Base-by-base conservation (phyloP, 352 stramenopile genomes). In the Globisporangium parvum region DNA sequence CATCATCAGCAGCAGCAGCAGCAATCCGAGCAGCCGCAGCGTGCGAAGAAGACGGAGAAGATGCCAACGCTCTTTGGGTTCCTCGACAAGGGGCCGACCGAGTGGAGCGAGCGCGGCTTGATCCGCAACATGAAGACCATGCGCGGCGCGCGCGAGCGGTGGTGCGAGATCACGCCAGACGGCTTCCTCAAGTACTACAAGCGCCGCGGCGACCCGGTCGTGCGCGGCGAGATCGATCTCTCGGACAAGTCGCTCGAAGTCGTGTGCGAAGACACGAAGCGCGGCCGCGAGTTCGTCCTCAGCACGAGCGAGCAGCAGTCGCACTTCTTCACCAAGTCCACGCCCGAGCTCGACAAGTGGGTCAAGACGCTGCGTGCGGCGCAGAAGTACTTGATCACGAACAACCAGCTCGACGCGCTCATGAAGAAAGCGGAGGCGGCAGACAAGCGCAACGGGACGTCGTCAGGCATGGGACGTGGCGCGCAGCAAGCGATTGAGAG, bases 111-210 rank as follows among this genome's bases (percentile, higher is more conserved):
- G 40, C 71, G 72, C 31, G 81, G 81, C 0, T 58, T 95, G 20
- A 87, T 93, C 54, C 78, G 75, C 47, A 84, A 80, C 61, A 93
- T 93, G 78, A 92, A 92, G 64, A 80, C 81, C 2, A 95, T 93
- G 85, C 82, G 85, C 37, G 85, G 85, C 21, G 70, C 82, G 2
- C 82, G 85, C 50, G 85, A 93, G 67, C 82, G 85, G 11, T 95
- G 85, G 85, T 95, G 85, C 57, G 77, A 90, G 44, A 85, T 95
- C 53, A 85, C 75, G 4, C 20, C 67, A 1, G 75, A 89, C 42
- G 85, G 85, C 14, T 75, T 71, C 39, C 70, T 95, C 57, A 79
- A 85, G 67, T 95, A 95, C 55, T 95, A 91, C 73, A 95, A 95
- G 65, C 82, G 84, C 8, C 85, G 85, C 60, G 83, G 83, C 41